Conservation (phyloP, 192 early-diverging fungal species). For the Gamsiella multidivaricata region DNA sequence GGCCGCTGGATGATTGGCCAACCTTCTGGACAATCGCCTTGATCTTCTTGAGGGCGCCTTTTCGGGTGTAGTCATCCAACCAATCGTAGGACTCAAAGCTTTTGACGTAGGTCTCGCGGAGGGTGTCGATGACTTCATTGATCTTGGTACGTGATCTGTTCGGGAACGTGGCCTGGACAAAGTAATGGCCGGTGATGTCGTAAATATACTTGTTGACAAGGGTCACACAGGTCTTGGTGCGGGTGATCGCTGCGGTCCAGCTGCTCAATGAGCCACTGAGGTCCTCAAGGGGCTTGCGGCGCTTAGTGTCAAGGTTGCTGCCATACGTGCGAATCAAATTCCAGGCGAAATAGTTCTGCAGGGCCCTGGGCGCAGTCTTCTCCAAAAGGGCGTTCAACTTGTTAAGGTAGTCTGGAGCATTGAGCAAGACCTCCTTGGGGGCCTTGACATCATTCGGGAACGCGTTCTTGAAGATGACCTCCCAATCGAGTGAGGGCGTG, state of each 20-base stretch:
- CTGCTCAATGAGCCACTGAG: conserved; percentile 10
- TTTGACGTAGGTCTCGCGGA: conserved; percentile 54
- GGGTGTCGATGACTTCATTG: conserved; percentile 52
- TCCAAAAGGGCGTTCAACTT: conserved; percentile 17
- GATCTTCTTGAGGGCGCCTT: conserved; percentile 55
- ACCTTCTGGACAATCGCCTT: conserved; percentile 58
- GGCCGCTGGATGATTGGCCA: conserved; percentile 54
- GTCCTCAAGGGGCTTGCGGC: conserved; percentile 46
- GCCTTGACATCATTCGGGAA: conserved; percentile 23
- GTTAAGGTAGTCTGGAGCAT: conserved; percentile 41
- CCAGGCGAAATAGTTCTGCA: conserved; percentile 66
- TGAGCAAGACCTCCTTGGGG: conserved; percentile 36
- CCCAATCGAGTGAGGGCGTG: conserved; percentile 54
- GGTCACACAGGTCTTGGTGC: conserved; percentile 33
- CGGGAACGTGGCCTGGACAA: conserved; percentile 53
- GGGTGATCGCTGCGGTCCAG: conserved; percentile 10
- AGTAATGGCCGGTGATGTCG: conserved; percentile 60
- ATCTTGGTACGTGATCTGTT: conserved; percentile 47
- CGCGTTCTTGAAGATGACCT: conserved; percentile 39
- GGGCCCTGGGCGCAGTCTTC: conserved; percentile 10
- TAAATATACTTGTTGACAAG: conserved; percentile 44
- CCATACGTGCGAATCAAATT: conserved; percentile 51
- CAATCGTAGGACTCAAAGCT: conserved; percentile 54
- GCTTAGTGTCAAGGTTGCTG: conserved; percentile 40
- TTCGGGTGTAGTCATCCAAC: conserved; percentile 59